Base-by-base conservation (phyloP, 495 filamentous ascomycete genomes). In the Xylaria scruposa region DNA sequence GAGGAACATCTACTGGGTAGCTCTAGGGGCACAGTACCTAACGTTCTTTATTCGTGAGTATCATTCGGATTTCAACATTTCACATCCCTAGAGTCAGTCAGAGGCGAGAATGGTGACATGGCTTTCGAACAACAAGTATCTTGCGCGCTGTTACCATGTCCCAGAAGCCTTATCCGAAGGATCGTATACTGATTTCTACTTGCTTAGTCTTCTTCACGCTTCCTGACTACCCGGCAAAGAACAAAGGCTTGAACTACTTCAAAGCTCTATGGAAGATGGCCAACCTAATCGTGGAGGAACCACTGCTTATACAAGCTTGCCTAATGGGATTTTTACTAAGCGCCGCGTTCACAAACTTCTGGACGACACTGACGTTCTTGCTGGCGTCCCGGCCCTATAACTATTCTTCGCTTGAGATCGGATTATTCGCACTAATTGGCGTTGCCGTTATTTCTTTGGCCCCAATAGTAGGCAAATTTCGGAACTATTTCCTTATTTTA, bases 301-400 rank as follows among this genome's bases (percentile, higher is more conserved):
- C 92, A 0, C 80, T 92, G 2, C 86, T 94, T 1, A 86, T 91
- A 0, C 91, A 93, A 74, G 85, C 75, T 0, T 78, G 79, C 36
- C 26, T 79, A 31, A 78, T 79, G 2, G 78, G 79, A 12, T 79
- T 82, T 31, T 49, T 82, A 2, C 67, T 78, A 21, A 77, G 76
- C 66, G 78, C 79, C n/a, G 72, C 73, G 6, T 78, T 77, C 33
- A 77, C 79, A 31, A 77, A 75, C 4, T 78, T 82, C 71, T 80
- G 92, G 92, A 94, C 92, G 3, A 94, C 91, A 1, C 82, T 94
- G 19, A 94, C 92, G 0, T 94, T 94, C 78, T 87, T 93, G 3
- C 86, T 94, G 21, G 86, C 91, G 1, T 86, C 85, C 0, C 79
- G 83, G 21, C 92, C 93, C 0, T 97, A 94, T 79, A 76, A 85